These are phyloP conservation scores for Castanopsis chinensis DNA, from an alignment of 306 rosid genomes.

Conservation along the genomic window DNA sequence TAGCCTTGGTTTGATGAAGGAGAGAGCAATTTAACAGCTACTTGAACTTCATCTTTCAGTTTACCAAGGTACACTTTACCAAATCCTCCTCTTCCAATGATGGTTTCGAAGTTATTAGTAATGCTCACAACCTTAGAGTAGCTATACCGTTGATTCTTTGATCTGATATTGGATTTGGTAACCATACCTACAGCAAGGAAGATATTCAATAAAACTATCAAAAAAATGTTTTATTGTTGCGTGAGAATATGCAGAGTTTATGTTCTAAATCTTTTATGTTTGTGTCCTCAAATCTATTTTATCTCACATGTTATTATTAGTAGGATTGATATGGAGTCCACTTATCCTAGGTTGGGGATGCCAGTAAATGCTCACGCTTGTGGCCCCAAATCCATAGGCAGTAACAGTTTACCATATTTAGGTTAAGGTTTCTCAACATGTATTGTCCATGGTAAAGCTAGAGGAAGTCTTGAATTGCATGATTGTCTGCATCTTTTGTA, in stretches of 20 bases:
- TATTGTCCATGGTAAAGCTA: no score
- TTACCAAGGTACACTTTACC: conserved; percentile 38
- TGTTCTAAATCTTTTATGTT: neutral
- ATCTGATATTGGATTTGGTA: neutral
- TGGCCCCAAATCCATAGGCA: no score
- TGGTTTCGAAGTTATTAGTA: conserved; percentile 31
- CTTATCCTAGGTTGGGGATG: no score
- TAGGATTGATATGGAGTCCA: no score
- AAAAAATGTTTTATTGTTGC: neutral
- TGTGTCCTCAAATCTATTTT: neutral
- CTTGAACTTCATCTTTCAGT: conserved; percentile 9
- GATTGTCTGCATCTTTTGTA: no score
- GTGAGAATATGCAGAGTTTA: neutral
- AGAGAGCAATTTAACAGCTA: no score
- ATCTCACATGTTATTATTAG: neutral
- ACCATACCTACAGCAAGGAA: neutral
- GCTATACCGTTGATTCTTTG: conserved; percentile 17
- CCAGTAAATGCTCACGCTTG: no score
- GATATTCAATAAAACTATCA: neutral
- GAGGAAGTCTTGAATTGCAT: no score
- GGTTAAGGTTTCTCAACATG: no score
- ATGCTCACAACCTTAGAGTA: conserved; percentile 29
- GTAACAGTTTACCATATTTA: no score
- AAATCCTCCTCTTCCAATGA: conserved; percentile 50
- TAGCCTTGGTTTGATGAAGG: no score